A percentile compares a stretch with the other conserved stretches of the same genome.
These are phyloP conservation scores for Rhynchosporium agropyri DNA, from an alignment of 2,329 filamentous ascomycete genomes.

Conservation along the genomic window DNA sequence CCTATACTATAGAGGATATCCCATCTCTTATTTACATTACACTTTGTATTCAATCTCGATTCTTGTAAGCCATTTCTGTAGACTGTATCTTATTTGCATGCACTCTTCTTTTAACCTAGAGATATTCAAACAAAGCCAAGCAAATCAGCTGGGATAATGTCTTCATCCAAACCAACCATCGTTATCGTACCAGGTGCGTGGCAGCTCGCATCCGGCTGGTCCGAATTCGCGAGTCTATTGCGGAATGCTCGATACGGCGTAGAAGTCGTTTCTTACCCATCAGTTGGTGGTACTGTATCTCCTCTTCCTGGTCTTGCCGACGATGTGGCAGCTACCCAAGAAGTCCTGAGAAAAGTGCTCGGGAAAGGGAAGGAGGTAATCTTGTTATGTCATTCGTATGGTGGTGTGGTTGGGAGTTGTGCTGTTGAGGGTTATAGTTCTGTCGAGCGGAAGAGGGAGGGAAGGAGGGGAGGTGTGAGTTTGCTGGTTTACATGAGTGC, in stretches of 20 bases:
- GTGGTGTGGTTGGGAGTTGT: slow-evolving; percentile 41
- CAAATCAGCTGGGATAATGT: slow-evolving; percentile 1
- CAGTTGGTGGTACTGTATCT: slow-evolving; percentile 23
- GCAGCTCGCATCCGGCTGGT: slow-evolving; percentile 22
- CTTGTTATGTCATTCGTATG: slow-evolving; percentile 46
- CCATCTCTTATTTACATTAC: too few species aligned
- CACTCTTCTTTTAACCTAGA: neutral
- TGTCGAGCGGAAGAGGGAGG: slow-evolving; percentile 10
- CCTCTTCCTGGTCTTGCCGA: slow-evolving; percentile 26
- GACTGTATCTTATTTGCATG: too few species aligned
- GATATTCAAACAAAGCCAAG: neutral
- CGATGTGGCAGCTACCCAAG: slow-evolving; percentile 38
- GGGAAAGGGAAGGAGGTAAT: slow-evolving; percentile 44
- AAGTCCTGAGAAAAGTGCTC: slow-evolving; percentile 40
- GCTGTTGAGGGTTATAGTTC: slow-evolving; percentile 26
- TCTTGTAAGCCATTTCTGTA: too few species aligned
- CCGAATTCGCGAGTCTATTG: slow-evolving; percentile 20
- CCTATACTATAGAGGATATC: too few species aligned
- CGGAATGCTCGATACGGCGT: slow-evolving; percentile 17
- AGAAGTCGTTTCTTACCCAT: slow-evolving; percentile 25
- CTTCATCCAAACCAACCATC: slow-evolving; percentile 25
- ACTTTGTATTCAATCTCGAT: too few species aligned
- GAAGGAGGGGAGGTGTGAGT: slow-evolving; percentile 29
- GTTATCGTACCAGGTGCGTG: slow-evolving; percentile 30
- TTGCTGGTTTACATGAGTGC: slow-evolving; percentile 28